Evolutionary conservation across 2,329 filamentous ascomycete genomes (phyloP).

Genomic region (Aureobasidium sp.): DNA sequence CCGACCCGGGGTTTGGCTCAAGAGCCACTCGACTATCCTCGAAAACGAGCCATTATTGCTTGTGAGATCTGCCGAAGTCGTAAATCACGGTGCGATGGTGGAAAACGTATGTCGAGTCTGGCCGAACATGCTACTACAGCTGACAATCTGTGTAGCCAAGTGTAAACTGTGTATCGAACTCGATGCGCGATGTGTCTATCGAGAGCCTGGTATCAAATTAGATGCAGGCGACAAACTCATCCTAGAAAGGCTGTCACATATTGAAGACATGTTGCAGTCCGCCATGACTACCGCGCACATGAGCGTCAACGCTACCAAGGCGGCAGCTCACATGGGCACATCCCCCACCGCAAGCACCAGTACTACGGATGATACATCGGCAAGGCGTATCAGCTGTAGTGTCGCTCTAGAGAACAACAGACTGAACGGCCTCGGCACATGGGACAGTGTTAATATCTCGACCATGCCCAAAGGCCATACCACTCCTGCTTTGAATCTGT

Average conservation of each 20-base stretch:
- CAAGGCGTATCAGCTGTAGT: conserved; percentile 14
- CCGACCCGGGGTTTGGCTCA: background rate
- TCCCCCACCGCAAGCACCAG: conserved; percentile 40
- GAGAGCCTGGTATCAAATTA: conserved; percentile 79
- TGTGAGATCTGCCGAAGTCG: conserved; percentile 29
- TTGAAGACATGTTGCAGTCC: conserved; percentile 72
- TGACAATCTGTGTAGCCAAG: conserved; percentile 54
- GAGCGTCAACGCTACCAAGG: background rate
- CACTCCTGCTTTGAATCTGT: conserved; percentile 68
- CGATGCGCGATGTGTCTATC: conserved; percentile 75
- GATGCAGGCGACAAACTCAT: conserved; percentile 84
- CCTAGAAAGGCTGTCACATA: conserved; percentile 67
- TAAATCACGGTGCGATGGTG: conserved; percentile 30
- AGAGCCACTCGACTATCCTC: conserved; percentile 29
- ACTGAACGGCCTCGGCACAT: conserved; percentile 60
- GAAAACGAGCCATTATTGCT: conserved; percentile 28
- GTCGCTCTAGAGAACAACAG: conserved; percentile 21
- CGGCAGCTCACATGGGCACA: background rate
- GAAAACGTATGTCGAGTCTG: conserved; percentile 14
- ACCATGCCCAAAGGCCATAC: conserved; percentile 83
- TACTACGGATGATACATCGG: conserved; percentile 27
- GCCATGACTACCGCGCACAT: conserved; percentile 6
- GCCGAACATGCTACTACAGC: background rate
- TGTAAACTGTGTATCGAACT: conserved; percentile 78
- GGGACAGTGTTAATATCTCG: conserved; percentile 64